These are phyloP conservation scores for Zasmidium citrigriseum DNA, from an alignment of 2,329 filamentous ascomycete species.

Conservation along the genomic window DNA sequence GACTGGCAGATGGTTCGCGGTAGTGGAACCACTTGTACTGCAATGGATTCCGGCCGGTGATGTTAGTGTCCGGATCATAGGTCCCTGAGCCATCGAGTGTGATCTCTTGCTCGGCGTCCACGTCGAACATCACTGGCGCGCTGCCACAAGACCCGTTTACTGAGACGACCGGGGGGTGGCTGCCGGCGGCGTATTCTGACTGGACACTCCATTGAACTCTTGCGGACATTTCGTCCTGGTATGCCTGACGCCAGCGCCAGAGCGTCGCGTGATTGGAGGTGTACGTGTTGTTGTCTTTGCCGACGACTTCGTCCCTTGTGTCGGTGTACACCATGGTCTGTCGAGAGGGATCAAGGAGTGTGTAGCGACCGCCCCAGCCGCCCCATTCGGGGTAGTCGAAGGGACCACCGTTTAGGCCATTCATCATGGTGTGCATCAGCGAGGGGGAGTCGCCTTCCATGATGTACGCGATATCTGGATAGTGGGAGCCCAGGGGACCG, in stretches of 20 bases:
- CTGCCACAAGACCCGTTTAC: constrained; percentile 45
- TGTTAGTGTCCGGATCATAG: constrained; percentile 50
- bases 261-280: constrained; percentile 52
- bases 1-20: constrained; percentile 43
- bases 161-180: constrained; percentile 51
- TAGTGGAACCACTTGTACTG: constrained; percentile 56
- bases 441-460: constrained; percentile 57
- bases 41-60: constrained; percentile 30
- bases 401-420: constrained; percentile 44
- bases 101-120: constrained; percentile 43
- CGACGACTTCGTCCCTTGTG: constrained; percentile 39
- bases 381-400: constrained; percentile 51
- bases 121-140: constrained; percentile 42
- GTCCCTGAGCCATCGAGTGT: constrained; percentile 48
- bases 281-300: constrained; percentile 35
- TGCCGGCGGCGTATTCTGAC: constrained; percentile 38
- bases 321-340: constrained; percentile 40
- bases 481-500: constrained; percentile 45
- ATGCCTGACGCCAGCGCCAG: constrained; percentile 57
- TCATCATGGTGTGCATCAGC: constrained; percentile 52
- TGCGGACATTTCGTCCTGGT: constrained; percentile 54
- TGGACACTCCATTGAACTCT: constrained; percentile 50
- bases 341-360: constrained; percentile 37
- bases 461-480: constrained; percentile 52
- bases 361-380: constrained; percentile 54